Evolutionary conservation across 495 filamentous ascomycete genomes (phyloP), one percentile per base, ranked within the genome.

Genomic region (Hypomontagnella submonticulosa): DNA sequence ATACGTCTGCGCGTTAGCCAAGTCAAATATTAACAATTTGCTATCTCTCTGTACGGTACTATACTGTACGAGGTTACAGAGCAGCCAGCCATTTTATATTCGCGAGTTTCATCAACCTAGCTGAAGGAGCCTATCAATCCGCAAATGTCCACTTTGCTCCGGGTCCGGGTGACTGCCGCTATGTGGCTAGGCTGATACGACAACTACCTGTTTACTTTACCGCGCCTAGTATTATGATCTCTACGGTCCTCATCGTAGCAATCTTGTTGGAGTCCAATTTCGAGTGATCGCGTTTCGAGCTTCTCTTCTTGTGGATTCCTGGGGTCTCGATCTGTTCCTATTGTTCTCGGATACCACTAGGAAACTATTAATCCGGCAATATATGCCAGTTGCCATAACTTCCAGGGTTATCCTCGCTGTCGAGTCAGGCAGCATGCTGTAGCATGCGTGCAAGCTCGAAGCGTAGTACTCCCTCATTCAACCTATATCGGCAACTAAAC

Each of bases 31-130:
- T 32, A 5, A 32, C 33, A 6, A 2, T 23, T 18, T 13, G 19
- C 11, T 37, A 47, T 48, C 23, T 48, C 7, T 46, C 19, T 40
- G 10, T 12, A 40, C 15, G 13, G 12, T 13, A 32, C n/a, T n/a
- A n/a, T n/a, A n/a, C 23, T 27, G 11, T 52, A 32, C 20, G 46
- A 61, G 41, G 53, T 59, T 41, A 36, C 37, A 56, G 47, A 63
- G 15, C 1, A 55, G 44, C 7, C 50, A 19, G 19, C 54, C 36
- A 60, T 59, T 43, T 49, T 8, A 51, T 43, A 4, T 36, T 8
- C 11, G 42, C 27, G 2, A 20, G 59, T 68, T 68, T 68, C 65
- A 68, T 46, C 52, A 49, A 49, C 47, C 47, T 20, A 50, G 46
- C 33, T 7, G 9, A 44, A 57, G 13, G 36, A 27, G 41, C 38